phyloP scores from a whole-genome alignment of 371 early-diverging fungal genomes.

The Smittium mucronatum region DNA sequence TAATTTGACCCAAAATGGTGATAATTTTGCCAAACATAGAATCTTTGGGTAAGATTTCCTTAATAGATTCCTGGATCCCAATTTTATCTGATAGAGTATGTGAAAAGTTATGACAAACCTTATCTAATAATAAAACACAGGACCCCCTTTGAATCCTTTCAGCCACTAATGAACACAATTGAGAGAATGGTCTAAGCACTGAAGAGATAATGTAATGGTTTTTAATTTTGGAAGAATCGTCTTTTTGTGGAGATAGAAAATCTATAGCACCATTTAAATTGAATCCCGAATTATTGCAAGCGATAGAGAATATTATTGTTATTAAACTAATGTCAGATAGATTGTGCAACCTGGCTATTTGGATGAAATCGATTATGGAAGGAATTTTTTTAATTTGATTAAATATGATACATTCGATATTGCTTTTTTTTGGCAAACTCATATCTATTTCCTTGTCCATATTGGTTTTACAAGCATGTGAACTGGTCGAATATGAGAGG shows the following conservation, averaged over 20 bases:
- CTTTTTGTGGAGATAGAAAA: neutral
- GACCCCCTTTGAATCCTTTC: conserved; percentile 8
- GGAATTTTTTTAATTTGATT: neutral
- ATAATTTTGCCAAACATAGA: neutral
- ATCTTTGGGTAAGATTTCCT: no score
- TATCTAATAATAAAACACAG: no score
- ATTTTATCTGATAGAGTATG: no score
- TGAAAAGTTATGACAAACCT: no score
- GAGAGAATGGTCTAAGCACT: neutral
- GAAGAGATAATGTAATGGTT: neutral
- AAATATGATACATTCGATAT: no score
- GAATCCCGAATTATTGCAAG: neutral
- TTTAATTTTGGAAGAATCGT: neutral
- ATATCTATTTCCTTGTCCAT: no score
- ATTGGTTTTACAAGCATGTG: no score
- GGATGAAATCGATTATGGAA: neutral
- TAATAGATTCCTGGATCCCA: no score
- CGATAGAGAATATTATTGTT: neutral
- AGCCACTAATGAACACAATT: neutral
- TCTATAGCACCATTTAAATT: neutral
- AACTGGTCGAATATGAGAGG: no score
- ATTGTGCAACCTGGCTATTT: neutral
- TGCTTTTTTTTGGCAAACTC: no score
- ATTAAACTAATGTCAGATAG: neutral
- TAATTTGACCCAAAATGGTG: neutral